These are phyloP conservation scores for Pleodorina starrii DNA, from an alignment of 139 green algal genomes.

Conservation along the genomic window DNA sequence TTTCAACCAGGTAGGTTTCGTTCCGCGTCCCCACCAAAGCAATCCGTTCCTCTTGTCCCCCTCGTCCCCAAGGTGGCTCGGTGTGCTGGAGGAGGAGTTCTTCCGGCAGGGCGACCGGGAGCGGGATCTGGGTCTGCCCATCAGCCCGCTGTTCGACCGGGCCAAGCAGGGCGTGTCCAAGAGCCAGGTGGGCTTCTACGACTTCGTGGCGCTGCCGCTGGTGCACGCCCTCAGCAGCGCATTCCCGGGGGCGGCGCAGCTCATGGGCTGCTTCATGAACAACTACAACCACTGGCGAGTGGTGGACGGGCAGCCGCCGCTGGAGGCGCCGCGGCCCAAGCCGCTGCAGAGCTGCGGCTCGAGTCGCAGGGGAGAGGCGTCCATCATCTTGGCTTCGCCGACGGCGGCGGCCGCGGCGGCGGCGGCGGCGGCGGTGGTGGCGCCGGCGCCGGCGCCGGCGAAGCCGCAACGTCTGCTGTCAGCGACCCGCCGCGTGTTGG, in stretches of 20 bases:
- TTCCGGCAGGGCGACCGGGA: constrained; percentile 57
- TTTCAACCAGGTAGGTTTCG: too few species aligned
- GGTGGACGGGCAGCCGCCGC: constrained; percentile 15
- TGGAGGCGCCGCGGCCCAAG: neutral
- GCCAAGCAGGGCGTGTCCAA: constrained; percentile 51
- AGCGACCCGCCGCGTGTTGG: too few species aligned
- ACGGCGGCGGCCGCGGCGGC: neutral
- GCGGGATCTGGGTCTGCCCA: constrained; percentile 49
- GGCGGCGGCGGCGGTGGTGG: neutral
- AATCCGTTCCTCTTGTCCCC: too few species aligned
- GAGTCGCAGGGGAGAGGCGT: too few species aligned
- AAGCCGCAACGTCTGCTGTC: too few species aligned
- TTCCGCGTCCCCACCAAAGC: too few species aligned
- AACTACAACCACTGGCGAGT: constrained; percentile 42
- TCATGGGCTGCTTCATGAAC: constrained; percentile 17
- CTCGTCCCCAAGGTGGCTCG: constrained; percentile 26
- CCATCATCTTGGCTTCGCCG: too few species aligned
- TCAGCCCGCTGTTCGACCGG: constrained; percentile 63
- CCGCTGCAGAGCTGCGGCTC: too few species aligned
- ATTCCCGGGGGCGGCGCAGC: constrained; percentile 29
- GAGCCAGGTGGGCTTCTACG: constrained; percentile 57
- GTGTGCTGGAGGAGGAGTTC: constrained; percentile 50
- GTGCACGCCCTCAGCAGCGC: constrained; percentile 27
- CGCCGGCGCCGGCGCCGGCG: too few species aligned
- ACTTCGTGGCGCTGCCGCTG: constrained; percentile 42